Base-by-base conservation (phyloP, 352 stramenopile species). In the Globisporangium apiculatum region DNA sequence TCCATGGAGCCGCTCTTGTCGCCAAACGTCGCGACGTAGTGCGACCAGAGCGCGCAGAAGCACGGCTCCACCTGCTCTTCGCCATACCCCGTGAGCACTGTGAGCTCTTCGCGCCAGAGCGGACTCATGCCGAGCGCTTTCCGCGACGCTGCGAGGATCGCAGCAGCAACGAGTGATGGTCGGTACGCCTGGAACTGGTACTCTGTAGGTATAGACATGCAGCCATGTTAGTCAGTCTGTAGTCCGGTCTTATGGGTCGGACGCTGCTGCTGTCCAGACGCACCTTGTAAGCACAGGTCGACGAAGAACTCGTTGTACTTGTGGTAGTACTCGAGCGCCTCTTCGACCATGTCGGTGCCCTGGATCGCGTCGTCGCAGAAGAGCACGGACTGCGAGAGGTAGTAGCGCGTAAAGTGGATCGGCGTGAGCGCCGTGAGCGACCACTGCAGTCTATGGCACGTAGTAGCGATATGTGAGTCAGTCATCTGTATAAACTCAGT, bases 221-320 rank as follows among this genome's bases (percentile, higher is more conserved):
- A 31, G 24, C 24, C 24, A 31, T 31, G 24, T 31, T 31, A 31
- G 24, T 31, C 24, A 31, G 24, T 31, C 24, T 31, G 24, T 31
- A 31, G 2, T 31, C 24, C 24, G 2, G 24, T 31, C 1, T 31
- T 31, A 31, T 31, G 24, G 24, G 2, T 31, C 24, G 24, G 24
- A 31, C 24, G 24, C 24, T 31, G 24, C 24, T 31, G 24, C 24
- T 31, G 24, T 31, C 24, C 45, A 24, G 45, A 17, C 55, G 52
- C 51, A 68, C 65, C 60, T 65, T 91, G 80, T 31, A 95, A 63
- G 48, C 80, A 87, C n/a, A 95, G 69, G 51, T 95, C 83, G 41
- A 87, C 77, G 31, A 95, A 89, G 58, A 92, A 92, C 55, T 93
- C 85, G 61, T 82, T 79, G 67, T 93, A 92, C 51, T 92, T 92